Evolutionary conservation across 2,329 filamentous ascomycete genomes (phyloP).

Genomic region (Zopfia rhizophila): DNA sequence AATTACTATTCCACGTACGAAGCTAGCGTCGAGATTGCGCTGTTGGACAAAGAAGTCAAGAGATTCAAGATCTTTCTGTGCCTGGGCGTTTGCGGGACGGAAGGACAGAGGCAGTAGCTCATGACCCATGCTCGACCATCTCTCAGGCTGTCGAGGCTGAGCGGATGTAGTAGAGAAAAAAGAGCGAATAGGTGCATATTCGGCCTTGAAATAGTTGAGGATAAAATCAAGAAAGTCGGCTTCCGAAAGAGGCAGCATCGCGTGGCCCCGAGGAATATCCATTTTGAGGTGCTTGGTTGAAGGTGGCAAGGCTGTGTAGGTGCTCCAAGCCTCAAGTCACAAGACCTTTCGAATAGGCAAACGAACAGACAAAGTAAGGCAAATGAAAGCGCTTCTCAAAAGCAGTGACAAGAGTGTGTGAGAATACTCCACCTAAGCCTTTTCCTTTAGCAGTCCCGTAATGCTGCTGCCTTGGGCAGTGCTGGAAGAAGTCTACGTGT

Average conservation of each 20-base stretch:
- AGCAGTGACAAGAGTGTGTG: background rate
- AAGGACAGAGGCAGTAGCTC: slow-evolving; percentile 40
- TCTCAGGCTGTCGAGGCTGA: slow-evolving; percentile 37
- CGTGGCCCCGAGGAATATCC: slow-evolving; percentile 46
- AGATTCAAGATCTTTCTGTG: slow-evolving; percentile 48
- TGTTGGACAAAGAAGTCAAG: slow-evolving; percentile 44
- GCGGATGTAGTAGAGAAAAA: slow-evolving; percentile 49
- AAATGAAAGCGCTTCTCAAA: background rate
- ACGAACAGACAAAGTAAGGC: slow-evolving; percentile 2
- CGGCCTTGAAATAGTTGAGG: slow-evolving; percentile 51
- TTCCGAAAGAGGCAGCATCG: slow-evolving; percentile 46
- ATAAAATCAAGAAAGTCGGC: slow-evolving; percentile 48
- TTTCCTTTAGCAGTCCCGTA: slow-evolving; percentile 4
- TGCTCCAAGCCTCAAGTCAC: too few relatives aligned
- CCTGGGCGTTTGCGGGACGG: slow-evolving; percentile 48
- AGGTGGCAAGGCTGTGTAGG: slow-evolving; percentile 4
- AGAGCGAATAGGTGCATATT: slow-evolving; percentile 50
- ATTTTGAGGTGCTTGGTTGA: slow-evolving; percentile 21
- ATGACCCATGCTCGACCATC: slow-evolving; percentile 48
- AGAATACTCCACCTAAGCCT: background rate
- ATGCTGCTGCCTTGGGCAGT: slow-evolving; percentile 45
- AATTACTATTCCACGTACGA: slow-evolving; percentile 44
- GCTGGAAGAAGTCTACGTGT: slow-evolving; percentile 31
- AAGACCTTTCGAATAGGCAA: too few relatives aligned
- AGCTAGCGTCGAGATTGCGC: slow-evolving; percentile 43